Percentiles rank a stretch among this genome's conserved stretches.
Evolutionary conservation across 306 rosid genomes (phyloP).

Genomic region (Morella rubra): DNA sequence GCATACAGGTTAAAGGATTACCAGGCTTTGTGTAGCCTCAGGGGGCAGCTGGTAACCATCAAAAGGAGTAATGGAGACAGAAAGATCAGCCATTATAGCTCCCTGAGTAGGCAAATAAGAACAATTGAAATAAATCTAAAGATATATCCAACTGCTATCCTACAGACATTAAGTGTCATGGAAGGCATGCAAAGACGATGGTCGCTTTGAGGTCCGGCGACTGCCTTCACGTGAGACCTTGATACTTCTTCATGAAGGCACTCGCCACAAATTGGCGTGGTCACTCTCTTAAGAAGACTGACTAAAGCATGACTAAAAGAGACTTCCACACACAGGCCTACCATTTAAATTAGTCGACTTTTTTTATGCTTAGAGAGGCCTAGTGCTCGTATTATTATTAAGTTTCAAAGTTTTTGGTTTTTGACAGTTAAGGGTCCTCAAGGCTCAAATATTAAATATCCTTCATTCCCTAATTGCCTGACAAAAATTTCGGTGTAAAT

Average conservation of each 20-base stretch:
- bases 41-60: conserved; percentile 82
- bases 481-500: background rate
- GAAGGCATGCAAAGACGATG: background rate
- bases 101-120: conserved; percentile 46
- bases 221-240: background rate
- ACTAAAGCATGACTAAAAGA: background rate
- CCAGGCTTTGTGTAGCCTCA: conserved; percentile 54
- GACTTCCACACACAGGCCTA: background rate
- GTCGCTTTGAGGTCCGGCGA: background rate
- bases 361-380: background rate
- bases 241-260: background rate
- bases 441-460: background rate
- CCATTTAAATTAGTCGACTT: background rate
- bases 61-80: conserved; percentile 56
- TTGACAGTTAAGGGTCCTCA: background rate
- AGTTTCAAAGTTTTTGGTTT: background rate
- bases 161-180: background rate
- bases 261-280: background rate
- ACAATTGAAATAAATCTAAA: background rate
- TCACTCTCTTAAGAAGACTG: background rate
- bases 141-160: background rate
- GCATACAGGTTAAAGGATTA: conserved; percentile 31
- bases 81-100: conserved; percentile 55
- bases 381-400: background rate
- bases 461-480: background rate